These are phyloP conservation scores for Paramecium biaurelia DNA, from an alignment of 73 alveolate species.

Conservation along the genomic window DNA sequence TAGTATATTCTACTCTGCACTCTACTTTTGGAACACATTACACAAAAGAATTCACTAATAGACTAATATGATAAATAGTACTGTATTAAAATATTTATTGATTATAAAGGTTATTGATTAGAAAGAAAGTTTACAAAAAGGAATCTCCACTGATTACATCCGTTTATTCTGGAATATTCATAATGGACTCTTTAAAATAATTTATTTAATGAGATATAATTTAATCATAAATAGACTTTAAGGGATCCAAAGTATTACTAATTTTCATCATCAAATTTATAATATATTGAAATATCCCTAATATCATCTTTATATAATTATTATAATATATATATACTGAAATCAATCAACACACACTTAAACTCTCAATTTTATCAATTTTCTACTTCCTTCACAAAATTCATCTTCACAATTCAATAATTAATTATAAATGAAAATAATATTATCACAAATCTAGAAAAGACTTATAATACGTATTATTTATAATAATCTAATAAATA, in stretches of 20 bases:
- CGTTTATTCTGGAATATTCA: not conserved
- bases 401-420: not conserved
- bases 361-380: not conserved
- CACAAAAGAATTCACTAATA: not conserved
- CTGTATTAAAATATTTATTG: not conserved
- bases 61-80: not conserved
- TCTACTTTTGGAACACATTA: not conserved
- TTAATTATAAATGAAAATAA: not conserved
- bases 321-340: not conserved
- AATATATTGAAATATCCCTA: not conserved
- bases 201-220: not conserved
- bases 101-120: not conserved
- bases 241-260: not conserved
- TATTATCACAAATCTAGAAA: not conserved
- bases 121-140: not conserved
- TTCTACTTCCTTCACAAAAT: not conserved
- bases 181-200: not conserved
- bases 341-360: not conserved
- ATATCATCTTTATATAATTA: not conserved
- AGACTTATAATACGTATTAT: not conserved
- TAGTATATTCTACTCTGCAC: not conserved
- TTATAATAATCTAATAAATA: not conserved
- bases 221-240: slow-evolving; percentile 5
- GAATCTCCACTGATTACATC: not conserved
- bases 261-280: not conserved